Conservation (phyloP, 108 stramenopile genomes). For the Fragilariopsis cylindrus region DNA sequence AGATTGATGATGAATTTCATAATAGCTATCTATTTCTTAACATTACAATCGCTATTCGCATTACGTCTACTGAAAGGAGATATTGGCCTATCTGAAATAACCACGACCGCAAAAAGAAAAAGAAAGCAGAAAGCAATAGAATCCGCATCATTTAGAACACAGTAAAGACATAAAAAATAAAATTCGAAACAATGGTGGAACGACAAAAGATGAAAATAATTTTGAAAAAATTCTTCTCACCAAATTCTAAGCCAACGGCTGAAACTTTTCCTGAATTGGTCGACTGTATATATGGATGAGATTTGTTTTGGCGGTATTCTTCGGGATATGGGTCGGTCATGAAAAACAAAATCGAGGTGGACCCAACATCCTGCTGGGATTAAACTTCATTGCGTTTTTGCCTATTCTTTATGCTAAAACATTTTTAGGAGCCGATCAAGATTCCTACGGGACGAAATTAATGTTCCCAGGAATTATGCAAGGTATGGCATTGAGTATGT, state of each 20-base stretch:
- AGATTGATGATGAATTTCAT: too few species aligned
- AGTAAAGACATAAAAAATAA: too few species aligned
- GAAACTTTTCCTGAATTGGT: slow-evolving; percentile 72
- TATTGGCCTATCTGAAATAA: too few species aligned
- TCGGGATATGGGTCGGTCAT: slow-evolving; percentile 53
- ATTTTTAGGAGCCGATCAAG: slow-evolving; percentile 51
- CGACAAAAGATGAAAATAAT: slow-evolving; percentile 6
- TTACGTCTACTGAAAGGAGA: too few species aligned
- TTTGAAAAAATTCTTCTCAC: slow-evolving; percentile 33
- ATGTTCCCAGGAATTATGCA: slow-evolving; percentile 59
- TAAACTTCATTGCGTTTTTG: slow-evolving; percentile 71
- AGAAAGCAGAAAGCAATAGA: too few species aligned
- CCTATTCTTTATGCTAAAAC: slow-evolving; percentile 60
- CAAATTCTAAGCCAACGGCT: slow-evolving; percentile 60
- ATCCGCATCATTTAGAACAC: too few species aligned
- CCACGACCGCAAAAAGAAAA: too few species aligned
- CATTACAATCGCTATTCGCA: too few species aligned
- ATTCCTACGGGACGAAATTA: slow-evolving; percentile 51
- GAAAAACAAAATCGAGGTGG: slow-evolving; percentile 23
- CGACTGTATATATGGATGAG: slow-evolving; percentile 61
- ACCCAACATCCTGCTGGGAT: slow-evolving; percentile 44
- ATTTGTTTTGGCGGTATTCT: slow-evolving; percentile 47
- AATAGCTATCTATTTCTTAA: too few species aligned
- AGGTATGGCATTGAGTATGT: slow-evolving; percentile 54
- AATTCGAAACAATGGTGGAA: not conserved